phyloP scores from a whole-genome alignment of 1,284 basidiomycete species.

The Apiotrichum gracile region DNA sequence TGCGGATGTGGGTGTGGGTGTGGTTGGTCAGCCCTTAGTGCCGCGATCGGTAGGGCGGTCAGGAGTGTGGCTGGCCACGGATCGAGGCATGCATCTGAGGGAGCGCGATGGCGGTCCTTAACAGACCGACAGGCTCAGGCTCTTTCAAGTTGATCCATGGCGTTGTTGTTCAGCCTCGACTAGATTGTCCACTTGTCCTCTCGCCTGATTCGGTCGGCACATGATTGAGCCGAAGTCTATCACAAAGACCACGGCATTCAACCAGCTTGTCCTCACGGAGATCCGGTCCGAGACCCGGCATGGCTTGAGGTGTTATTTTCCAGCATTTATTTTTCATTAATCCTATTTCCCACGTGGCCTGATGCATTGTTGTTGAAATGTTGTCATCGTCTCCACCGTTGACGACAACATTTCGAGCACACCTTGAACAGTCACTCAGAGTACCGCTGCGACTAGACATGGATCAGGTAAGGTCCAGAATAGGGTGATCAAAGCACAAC shows the following conservation, averaged over 20 bases:
- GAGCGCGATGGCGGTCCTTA: too few species aligned
- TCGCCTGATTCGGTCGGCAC: too few species aligned
- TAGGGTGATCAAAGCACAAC: neutral
- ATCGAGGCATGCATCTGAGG: too few species aligned
- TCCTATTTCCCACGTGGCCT: neutral
- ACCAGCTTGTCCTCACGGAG: neutral
- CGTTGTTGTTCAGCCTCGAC: too few species aligned
- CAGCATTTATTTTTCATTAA: neutral
- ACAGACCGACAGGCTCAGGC: too few species aligned
- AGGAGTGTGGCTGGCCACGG: too few species aligned
- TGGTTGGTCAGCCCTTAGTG: too few species aligned
- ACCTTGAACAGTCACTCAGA: neutral
- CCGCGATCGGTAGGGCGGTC: too few species aligned
- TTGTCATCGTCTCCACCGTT: neutral
- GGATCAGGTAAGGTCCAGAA: conserved; percentile 34
- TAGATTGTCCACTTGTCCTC: too few species aligned
- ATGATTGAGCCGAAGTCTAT: neutral
- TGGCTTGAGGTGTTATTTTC: neutral
- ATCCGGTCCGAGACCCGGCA: neutral
- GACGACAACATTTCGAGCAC: neutral
- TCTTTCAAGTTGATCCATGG: too few species aligned
- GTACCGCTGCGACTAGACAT: conserved; percentile 7
- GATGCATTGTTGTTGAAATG: neutral
- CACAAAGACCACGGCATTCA: too few species aligned
- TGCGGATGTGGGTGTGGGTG: too few species aligned